These are phyloP conservation scores for Friedmanniomyces endolithicus DNA, from an alignment of 495 filamentous ascomycete species.

Conservation along the genomic window DNA sequence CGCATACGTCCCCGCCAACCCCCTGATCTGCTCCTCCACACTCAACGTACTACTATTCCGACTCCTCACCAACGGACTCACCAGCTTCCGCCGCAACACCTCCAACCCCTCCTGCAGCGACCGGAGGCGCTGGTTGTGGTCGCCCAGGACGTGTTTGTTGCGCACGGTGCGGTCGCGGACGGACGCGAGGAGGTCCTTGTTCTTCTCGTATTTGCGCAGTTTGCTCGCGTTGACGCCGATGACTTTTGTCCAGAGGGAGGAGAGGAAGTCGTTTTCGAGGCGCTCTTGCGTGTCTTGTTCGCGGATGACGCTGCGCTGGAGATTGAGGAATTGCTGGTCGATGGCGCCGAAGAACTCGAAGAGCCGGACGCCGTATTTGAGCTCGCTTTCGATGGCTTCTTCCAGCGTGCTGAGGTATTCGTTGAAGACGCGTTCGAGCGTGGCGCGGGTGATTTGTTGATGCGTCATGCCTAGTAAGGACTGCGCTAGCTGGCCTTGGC, in stretches of 20 bases:
- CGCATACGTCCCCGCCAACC: constrained; percentile 63
- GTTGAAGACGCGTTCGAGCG: constrained; percentile 73
- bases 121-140: constrained; percentile 67
- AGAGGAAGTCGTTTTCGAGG: constrained; percentile 64
- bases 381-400: constrained; percentile 72
- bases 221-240: constrained; percentile 57
- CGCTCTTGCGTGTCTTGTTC: constrained; percentile 69
- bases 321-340: constrained; percentile 75
- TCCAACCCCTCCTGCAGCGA: constrained; percentile 73
- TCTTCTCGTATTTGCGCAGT: constrained; percentile 79
- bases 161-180: constrained; percentile 68
- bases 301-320: constrained; percentile 73
- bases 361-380: constrained; percentile 60
- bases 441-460: constrained; percentile 63
- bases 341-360: constrained; percentile 78
- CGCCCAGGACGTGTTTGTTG: constrained; percentile 74
- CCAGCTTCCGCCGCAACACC: constrained; percentile 58
- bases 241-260: constrained; percentile 72
- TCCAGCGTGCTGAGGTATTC: constrained; percentile 80
- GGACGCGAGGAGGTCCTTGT: constrained; percentile 55
- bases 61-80: constrained; percentile 64
- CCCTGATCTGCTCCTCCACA: constrained; percentile 72
- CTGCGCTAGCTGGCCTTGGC: constrained; percentile 8
- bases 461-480: constrained; percentile 66
- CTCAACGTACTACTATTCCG: constrained; percentile 50